Evolutionary conservation across 2,329 filamentous ascomycete genomes (phyloP).

Genomic region (Tolypocladium ovalisporum): DNA sequence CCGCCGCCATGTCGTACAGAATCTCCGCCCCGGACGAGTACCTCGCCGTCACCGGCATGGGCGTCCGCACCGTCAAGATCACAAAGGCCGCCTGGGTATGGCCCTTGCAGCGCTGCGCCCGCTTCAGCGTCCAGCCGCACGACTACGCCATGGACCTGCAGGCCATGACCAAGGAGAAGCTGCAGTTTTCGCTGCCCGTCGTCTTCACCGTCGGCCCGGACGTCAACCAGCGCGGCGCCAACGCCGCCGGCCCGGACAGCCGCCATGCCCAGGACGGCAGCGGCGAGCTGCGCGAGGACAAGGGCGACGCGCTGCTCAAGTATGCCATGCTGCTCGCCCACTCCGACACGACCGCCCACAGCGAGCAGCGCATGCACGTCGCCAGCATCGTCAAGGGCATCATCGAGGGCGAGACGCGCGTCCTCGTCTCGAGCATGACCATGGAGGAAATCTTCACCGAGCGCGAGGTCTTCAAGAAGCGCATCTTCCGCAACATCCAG

Average conservation of each 20-base stretch:
- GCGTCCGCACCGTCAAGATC: slow-evolving; percentile 63
- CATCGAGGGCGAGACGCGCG: slow-evolving; percentile 78
- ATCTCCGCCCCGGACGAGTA: slow-evolving; percentile 71
- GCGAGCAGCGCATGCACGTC: slow-evolving; percentile 45
- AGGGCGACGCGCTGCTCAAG: slow-evolving; percentile 59
- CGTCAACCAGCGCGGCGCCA: slow-evolving; percentile 47
- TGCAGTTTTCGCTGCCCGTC: slow-evolving; percentile 71
- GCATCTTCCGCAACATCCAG: slow-evolving; percentile 66
- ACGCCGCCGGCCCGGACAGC: slow-evolving; percentile 12
- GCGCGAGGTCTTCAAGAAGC: slow-evolving; percentile 64
- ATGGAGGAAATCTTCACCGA: slow-evolving; percentile 85
- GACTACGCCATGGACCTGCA: slow-evolving; percentile 76
- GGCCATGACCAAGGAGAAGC: slow-evolving; percentile 83
- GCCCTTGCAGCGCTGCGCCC: slow-evolving; percentile 57
- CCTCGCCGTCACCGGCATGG: slow-evolving; percentile 76
- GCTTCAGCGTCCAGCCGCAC: slow-evolving; percentile 59
- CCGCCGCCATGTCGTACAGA: slow-evolving; percentile 45
- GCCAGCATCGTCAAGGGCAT: slow-evolving; percentile 83
- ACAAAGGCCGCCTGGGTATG: slow-evolving; percentile 65
- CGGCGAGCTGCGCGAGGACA: slow-evolving; percentile 32
- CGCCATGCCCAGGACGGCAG: slow-evolving; percentile 8
- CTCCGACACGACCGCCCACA: slow-evolving; percentile 30
- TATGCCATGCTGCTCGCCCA: slow-evolving; percentile 73
- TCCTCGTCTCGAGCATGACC: slow-evolving; percentile 79
- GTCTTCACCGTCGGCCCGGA: slow-evolving; percentile 81